Evolutionary conservation across 1,284 basidiomycete species (phyloP), one percentile per base, ranked within the genome.

Genomic region (Chalciporus sp.): DNA sequence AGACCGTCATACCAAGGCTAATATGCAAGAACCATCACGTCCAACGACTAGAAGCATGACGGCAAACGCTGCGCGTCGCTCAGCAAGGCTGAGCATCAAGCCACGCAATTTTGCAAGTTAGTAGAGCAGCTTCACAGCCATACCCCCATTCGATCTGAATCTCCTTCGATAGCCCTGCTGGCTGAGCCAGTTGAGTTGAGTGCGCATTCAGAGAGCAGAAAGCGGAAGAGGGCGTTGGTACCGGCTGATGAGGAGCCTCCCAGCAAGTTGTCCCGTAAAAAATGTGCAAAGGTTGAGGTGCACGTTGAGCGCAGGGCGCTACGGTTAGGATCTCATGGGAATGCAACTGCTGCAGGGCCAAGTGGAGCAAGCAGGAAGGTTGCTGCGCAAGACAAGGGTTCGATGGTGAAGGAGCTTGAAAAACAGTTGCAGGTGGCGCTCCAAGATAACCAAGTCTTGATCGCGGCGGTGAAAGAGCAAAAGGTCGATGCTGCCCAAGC

Each of bases 381-480:
- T n/a, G 8, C 46, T 12, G 8, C 16, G 4, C 63, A 52, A 27
- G 39, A 23, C 28, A 35, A 43, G 10, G 41, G 9, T 29, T 56
- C 55, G 6, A 49, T 42, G 23, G 47, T 58, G 16, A 47, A 61
- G 47, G 58, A 58, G 3, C 67, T 81, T 35, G 73, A 79, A 43
- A 65, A 73, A 51, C 74, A 74, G 49, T 63, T 75, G 19, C 49
- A 63, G 37, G 63, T 62, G 3, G 63, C 78, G 20, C 65, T 72
- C 26, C 68, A 65, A 55, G 73, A 66, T 55, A 75, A 80, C 60
- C 66, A 70, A 42, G 74, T 79, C 49, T 69, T 74, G n/a, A 65
- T 67, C 17, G 56, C 63, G 28, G 59, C 77, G 62, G 59, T 80
- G 23, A 70, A 73, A 43, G 69, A 76, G 28, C 71, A 72, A 47